phyloP scores from a whole-genome alignment of 139 green algal species.

The Chlorella sp. region DNA sequence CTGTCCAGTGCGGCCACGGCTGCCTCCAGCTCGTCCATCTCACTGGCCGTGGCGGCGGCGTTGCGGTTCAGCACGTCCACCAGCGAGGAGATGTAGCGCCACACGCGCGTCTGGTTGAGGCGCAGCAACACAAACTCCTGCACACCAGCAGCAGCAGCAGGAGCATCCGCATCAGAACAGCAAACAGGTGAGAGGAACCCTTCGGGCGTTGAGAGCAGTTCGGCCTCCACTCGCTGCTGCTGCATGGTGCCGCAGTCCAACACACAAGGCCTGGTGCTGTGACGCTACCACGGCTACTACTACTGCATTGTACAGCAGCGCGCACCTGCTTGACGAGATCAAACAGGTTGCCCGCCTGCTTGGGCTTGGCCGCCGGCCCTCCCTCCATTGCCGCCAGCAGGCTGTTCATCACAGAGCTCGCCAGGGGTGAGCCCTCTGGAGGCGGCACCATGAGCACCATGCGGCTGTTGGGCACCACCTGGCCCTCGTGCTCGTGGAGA shows the following conservation, averaged over 20 bases:
- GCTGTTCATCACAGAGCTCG: slow-evolving; percentile 21
- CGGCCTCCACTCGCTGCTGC: too few relatives aligned
- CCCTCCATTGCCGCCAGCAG: slow-evolving; percentile 29
- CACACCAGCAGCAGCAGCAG: not conserved
- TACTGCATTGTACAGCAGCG: too few relatives aligned
- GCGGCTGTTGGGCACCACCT: not conserved
- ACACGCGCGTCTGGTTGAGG: slow-evolving; percentile 20
- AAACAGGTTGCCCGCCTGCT: slow-evolving; percentile 27
- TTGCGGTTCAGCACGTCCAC: slow-evolving; percentile 24
- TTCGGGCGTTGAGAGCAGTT: too few relatives aligned
- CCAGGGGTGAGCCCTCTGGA: not conserved
- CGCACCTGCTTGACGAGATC: slow-evolving; percentile 52
- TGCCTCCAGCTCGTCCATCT: slow-evolving; percentile 9
- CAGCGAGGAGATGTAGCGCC: slow-evolving; percentile 19
- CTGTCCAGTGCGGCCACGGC: not conserved
- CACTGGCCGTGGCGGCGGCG: not conserved
- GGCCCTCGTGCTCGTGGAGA: slow-evolving; percentile 1
- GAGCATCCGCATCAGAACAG: too few relatives aligned
- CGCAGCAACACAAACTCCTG: slow-evolving; percentile 15
- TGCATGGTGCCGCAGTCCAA: too few relatives aligned
- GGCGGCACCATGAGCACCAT: not conserved
- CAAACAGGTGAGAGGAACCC: too few relatives aligned
- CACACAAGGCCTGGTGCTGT: too few relatives aligned
- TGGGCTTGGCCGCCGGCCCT: slow-evolving; percentile 20
- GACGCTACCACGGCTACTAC: too few relatives aligned